phyloP scores from a whole-genome alignment of 116 monocot species.

The Phalaenopsis hybrid region DNA sequence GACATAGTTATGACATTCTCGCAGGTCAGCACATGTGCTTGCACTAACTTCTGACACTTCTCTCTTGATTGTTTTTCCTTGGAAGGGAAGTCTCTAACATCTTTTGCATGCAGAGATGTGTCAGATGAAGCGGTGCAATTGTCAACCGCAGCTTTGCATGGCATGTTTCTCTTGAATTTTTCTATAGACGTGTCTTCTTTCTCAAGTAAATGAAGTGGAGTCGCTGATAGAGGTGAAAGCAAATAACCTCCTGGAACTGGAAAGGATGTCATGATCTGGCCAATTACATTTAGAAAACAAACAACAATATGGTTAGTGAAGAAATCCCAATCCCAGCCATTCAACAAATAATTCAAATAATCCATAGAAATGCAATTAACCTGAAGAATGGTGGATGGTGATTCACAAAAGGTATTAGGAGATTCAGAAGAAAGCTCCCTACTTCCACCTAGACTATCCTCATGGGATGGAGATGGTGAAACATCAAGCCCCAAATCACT shows the following conservation, averaged over 20 bases:
- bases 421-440: slow-evolving; percentile 30
- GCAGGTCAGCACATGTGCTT: slow-evolving; percentile 25
- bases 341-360: not conserved
- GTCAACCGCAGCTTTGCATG: slow-evolving; percentile 4
- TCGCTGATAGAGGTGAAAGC: slow-evolving; percentile 64
- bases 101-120: slow-evolving; percentile 15
- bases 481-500: slow-evolving; percentile 76
- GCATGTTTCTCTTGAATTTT: slow-evolving; percentile 16
- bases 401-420: slow-evolving; percentile 35
- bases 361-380: slow-evolving; percentile 20
- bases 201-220: slow-evolving; percentile 34
- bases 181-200: slow-evolving; percentile 26
- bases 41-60: slow-evolving; percentile 20
- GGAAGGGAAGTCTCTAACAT: slow-evolving; percentile 16
- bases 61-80: slow-evolving; percentile 34
- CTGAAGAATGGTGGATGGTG: slow-evolving; percentile 69
- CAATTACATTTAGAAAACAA: slow-evolving; percentile 18
- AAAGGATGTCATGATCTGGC: slow-evolving; percentile 64
- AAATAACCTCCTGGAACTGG: slow-evolving; percentile 45
- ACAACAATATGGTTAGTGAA: not conserved
- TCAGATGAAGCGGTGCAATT: slow-evolving; percentile 11
- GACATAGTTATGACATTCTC: slow-evolving; percentile 24
- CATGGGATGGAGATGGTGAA: slow-evolving; percentile 66
- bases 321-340: not conserved
- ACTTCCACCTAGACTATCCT: slow-evolving; percentile 50